These are phyloP conservation scores for Pseudogymnoascus sp. DNA, from an alignment of 2,329 filamentous ascomycete species.

Conservation along the genomic window DNA sequence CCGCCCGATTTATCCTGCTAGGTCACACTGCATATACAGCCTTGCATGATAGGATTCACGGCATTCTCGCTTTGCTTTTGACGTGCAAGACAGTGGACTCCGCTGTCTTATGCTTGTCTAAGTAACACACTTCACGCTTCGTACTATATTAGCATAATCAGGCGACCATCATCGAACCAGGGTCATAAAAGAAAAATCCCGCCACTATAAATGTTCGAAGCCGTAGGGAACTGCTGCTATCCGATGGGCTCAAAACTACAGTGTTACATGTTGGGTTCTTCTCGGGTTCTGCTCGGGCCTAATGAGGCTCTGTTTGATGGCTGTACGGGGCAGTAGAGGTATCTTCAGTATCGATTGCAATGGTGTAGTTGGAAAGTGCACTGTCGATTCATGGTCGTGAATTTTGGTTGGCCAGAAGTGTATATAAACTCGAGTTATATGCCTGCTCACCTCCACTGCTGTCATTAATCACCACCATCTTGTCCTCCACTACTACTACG, in stretches of 20 bases:
- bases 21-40: too few species aligned
- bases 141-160: neutral
- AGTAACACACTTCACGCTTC: too few species aligned
- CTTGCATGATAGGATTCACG: too few species aligned
- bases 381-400: neutral
- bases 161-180: neutral
- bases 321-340: neutral
- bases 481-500: neutral
- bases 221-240: neutral
- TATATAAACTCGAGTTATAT: neutral
- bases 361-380: neutral
- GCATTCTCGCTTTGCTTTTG: too few species aligned
- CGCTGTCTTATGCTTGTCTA: too few species aligned
- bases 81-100: too few species aligned
- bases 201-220: neutral
- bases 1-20: too few species aligned
- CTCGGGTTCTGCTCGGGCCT: neutral
- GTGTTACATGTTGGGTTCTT: neutral
- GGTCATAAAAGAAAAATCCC: neutral
- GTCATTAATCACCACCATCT: neutral
- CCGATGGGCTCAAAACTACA: neutral
- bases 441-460: neutral
- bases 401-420: neutral
- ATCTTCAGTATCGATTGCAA: neutral
- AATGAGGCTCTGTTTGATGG: neutral